These are phyloP conservation scores for Ampelomyces quisqualis DNA, from an alignment of 2,329 filamentous ascomycete genomes.

Conservation along the genomic window DNA sequence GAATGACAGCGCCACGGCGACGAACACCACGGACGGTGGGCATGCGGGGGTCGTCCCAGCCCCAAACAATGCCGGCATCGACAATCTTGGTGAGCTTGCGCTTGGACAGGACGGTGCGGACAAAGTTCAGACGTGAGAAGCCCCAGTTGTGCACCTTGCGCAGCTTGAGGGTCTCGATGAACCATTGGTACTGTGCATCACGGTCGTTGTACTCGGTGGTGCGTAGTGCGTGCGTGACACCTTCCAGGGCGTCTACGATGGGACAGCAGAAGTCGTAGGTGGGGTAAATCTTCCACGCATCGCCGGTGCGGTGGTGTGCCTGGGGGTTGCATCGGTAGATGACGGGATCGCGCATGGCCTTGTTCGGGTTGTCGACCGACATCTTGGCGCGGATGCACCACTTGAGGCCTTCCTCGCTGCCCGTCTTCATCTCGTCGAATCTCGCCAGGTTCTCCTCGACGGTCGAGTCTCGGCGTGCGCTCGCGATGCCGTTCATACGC, in stretches of 20 bases:
- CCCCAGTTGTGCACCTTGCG: slow-evolving; percentile 83
- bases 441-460: slow-evolving; percentile 82
- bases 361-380: slow-evolving; percentile 87
- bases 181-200: slow-evolving; percentile 85
- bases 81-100: slow-evolving; percentile 84
- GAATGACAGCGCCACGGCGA: slow-evolving; percentile 74
- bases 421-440: slow-evolving; percentile 92
- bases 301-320: slow-evolving; percentile 75
- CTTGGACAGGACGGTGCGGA: slow-evolving; percentile 80
- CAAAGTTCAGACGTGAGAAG: slow-evolving; percentile 81
- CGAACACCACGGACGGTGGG: slow-evolving; percentile 79
- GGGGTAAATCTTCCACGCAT: slow-evolving; percentile 80
- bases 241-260: slow-evolving; percentile 76
- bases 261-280: slow-evolving; percentile 87
- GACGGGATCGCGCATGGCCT: slow-evolving; percentile 92
- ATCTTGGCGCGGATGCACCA: slow-evolving; percentile 97
- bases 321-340: slow-evolving; percentile 89
- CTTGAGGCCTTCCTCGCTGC: slow-evolving; percentile 71
- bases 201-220: slow-evolving; percentile 87
- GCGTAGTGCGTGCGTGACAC: slow-evolving; percentile 78
- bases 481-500: slow-evolving; percentile 80
- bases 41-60: slow-evolving; percentile 87
- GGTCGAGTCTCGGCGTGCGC: slow-evolving; percentile 73
- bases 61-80: slow-evolving; percentile 72
- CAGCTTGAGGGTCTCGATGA: slow-evolving; percentile 70